Conservation (phyloP, 345 rosid genomes). For the Brassica rapa region DNA sequence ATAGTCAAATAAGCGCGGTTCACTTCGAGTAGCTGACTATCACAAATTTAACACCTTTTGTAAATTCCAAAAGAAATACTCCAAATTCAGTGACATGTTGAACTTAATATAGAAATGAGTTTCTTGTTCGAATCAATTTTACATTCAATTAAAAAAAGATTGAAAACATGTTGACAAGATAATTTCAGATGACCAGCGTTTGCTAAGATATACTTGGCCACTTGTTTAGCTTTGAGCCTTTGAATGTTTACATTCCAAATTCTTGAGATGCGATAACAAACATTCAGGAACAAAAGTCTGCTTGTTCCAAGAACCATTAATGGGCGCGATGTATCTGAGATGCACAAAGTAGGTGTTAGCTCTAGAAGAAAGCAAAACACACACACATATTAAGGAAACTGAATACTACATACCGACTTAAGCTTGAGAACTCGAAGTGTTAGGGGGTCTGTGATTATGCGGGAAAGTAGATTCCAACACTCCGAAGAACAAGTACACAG, state of each 20-base stretch:
- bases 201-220: background rate
- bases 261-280: background rate
- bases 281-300: background rate
- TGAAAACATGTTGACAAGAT: background rate
- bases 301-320: background rate
- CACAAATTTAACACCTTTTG: background rate
- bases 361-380: background rate
- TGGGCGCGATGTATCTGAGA: background rate
- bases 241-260: background rate
- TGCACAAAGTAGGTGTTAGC: background rate
- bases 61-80: background rate
- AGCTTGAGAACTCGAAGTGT: slow-evolving; percentile 12
- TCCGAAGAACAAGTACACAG: slow-evolving; percentile 18
- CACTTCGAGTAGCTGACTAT: background rate
- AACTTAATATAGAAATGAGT: background rate
- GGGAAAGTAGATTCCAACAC: slow-evolving; percentile 7
- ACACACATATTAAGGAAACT: background rate
- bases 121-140: background rate
- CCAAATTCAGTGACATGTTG: background rate
- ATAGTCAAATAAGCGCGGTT: background rate
- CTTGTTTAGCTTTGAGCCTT: background rate
- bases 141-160: background rate
- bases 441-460: slow-evolving; percentile 13
- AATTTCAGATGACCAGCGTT: background rate
- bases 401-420: slow-evolving; percentile 22